Evolutionary conservation across 495 filamentous ascomycete species (phyloP).

Genomic region (Acidomyces sp.): DNA sequence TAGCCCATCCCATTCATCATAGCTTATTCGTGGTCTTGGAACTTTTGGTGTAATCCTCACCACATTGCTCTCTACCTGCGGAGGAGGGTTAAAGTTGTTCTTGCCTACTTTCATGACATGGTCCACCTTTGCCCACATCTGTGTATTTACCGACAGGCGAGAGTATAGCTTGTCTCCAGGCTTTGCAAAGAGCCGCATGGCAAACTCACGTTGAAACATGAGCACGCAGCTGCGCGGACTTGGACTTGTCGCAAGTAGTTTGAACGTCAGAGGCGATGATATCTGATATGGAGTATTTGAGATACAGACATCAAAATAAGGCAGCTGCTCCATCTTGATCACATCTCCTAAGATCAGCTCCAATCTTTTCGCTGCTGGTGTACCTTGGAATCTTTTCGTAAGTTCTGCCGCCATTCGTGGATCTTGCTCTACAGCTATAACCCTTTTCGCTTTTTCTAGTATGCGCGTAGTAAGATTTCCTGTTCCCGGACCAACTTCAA

Average conservation of each 20-base stretch:
- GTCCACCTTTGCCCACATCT: conserved; percentile 81
- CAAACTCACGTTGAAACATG: conserved; percentile 81
- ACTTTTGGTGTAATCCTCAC: conserved; percentile 63
- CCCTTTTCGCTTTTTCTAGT: conserved; percentile 70
- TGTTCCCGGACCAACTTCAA: conserved; percentile 67
- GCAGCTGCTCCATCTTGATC: conserved; percentile 69
- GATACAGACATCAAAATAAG: conserved; percentile 83
- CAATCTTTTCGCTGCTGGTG: conserved; percentile 61
- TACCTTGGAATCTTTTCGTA: conserved; percentile 85
- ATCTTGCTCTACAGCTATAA: conserved; percentile 86
- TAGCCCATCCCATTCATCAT: conserved; percentile 90
- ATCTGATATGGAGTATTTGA: conserved; percentile 95
- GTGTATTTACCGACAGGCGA: conserved; percentile 75
- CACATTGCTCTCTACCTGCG: conserved; percentile 79
- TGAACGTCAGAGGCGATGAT: conserved; percentile 80
- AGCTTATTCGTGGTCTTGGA: conserved; percentile 72
- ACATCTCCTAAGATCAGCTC: conserved; percentile 85
- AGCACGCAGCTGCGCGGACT: conserved; percentile 67
- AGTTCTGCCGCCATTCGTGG: conserved; percentile 94
- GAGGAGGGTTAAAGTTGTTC: conserved; percentile 91
- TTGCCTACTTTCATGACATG: conserved; percentile 87
- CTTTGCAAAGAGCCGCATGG: conserved; percentile 59
- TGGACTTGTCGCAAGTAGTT: conserved; percentile 67
- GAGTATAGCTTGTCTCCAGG: conserved; percentile 76
- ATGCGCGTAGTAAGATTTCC: conserved; percentile 84